Evolutionary conservation across 768 basidiomycete genomes (phyloP).

Genomic region (Gyrodon lividus): DNA sequence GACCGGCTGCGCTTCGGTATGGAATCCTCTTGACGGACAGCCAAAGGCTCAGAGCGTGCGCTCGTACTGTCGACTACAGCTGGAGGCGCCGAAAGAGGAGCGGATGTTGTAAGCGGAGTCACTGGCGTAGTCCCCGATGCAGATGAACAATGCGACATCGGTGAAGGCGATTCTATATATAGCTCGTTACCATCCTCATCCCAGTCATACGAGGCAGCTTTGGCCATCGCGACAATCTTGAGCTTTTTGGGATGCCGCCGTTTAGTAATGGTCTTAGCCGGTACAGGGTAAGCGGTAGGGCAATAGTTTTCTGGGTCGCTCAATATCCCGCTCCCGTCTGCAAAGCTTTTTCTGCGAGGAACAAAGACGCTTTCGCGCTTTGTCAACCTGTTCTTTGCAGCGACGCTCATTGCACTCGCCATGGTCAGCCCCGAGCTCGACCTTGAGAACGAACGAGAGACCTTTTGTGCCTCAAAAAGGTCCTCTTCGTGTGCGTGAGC

Average conservation of each 20-base stretch:
- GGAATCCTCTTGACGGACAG: slow-evolving; percentile 19
- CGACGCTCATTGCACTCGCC: slow-evolving; percentile 51
- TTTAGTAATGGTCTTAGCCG: slow-evolving; percentile 14
- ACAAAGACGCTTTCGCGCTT: slow-evolving; percentile 72
- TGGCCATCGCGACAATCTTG: slow-evolving; percentile 26
- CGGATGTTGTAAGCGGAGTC: slow-evolving; percentile 19
- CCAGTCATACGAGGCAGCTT: slow-evolving; percentile 18
- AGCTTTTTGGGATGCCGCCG: slow-evolving; percentile 28
- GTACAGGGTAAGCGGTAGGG: background rate
- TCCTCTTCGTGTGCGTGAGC: slow-evolving; percentile 63
- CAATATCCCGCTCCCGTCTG: slow-evolving; percentile 23
- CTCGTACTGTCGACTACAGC: slow-evolving; percentile 13
- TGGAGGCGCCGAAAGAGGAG: slow-evolving; percentile 13
- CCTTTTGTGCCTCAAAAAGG: slow-evolving; percentile 55
- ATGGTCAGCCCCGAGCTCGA: slow-evolving; percentile 61
- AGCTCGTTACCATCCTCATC: slow-evolving; percentile 25
- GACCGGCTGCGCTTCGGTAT: slow-evolving; percentile 47
- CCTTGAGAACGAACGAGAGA: slow-evolving; percentile 46
- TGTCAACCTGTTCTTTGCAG: slow-evolving; percentile 56
- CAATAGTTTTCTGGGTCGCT: slow-evolving; percentile 18
- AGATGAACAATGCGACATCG: slow-evolving; percentile 40
- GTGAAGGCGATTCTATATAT: slow-evolving; percentile 34
- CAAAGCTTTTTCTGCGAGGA: slow-evolving; percentile 54
- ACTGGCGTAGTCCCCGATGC: slow-evolving; percentile 26
- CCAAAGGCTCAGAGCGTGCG: slow-evolving; percentile 30